Base-by-base conservation (phyloP, 1,284 basidiomycete species). In the Leccinum subrobustum region DNA sequence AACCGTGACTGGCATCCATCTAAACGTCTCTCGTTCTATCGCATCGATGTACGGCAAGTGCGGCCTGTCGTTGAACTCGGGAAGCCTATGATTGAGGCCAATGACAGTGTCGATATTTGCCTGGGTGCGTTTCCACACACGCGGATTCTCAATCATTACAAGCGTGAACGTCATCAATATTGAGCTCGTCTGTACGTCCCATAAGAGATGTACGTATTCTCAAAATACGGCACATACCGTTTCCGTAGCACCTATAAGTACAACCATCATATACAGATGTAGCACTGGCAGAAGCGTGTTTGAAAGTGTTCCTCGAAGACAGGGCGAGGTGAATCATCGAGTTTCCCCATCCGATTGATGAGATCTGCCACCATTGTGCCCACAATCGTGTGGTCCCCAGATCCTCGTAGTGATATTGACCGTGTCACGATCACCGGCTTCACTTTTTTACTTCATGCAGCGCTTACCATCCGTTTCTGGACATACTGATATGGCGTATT, bases 81-180 rank as follows among this genome's bases (percentile, higher is more conserved):
- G 12, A 35, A 35, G 3, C 33, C 12, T 35, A 35, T 12, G 11
- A 12, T 33, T 33, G 0, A 35, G 57, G 3, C 79, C 78, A 12
- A 79, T 56, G 6, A 78, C 66, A 1, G 64, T 55, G 37, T 81
- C 79, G 11, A 82, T 68, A 39, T 82, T 78, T 6, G 64, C 66
- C 33, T 33, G 33, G 11, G 33, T 12, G 33, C 33, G 33, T 33
- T 33, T 33, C 33, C 33, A 12, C 33, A 33, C 33, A 33, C 33
- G 33, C 33, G 33, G 76, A 23, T 75, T 64, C 39, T 73, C 58
- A 1, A 72, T 66, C 76, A 79, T 78, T 0, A 70, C 70, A 20
- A 77, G 67, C 6, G 75, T 64, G 53, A 77, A 77, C 7, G 68
- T 62, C n/a, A 52, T 5, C 1, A 69, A 4, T 1, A 8, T 1